Evolutionary conservation across 768 basidiomycete genomes (phyloP).

Genomic region (Calocybe gangraenosa): DNA sequence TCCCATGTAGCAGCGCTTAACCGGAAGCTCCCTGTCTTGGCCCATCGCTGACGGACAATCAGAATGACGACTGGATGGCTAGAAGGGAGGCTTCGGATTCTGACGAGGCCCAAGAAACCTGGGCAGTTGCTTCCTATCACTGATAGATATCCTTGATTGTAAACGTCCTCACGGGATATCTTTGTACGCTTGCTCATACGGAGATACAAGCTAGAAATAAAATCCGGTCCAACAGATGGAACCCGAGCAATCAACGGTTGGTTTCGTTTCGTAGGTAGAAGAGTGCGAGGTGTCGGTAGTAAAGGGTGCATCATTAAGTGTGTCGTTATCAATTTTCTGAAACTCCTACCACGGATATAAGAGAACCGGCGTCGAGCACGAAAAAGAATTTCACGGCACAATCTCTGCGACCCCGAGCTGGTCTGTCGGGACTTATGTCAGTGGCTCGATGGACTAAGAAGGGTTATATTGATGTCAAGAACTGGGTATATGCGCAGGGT

Average conservation of each 20-base stretch:
- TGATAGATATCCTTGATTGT: too few species aligned
- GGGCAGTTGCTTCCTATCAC: too few species aligned
- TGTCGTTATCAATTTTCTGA: not conserved
- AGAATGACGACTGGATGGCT: too few species aligned
- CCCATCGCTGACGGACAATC: too few species aligned
- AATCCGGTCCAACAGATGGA: too few species aligned
- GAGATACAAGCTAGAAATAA: too few species aligned
- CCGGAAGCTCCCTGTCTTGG: too few species aligned
- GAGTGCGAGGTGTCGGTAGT: not conserved
- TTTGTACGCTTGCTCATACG: too few species aligned
- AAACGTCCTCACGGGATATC: too few species aligned
- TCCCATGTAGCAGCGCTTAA: not conserved
- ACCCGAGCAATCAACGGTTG: too few species aligned
- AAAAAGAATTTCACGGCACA: not conserved
- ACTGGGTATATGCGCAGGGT: not conserved
- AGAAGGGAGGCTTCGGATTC: too few species aligned
- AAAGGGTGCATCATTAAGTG: not conserved
- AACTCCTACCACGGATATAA: not conserved
- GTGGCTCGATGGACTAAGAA: not conserved
- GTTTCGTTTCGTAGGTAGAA: not conserved
- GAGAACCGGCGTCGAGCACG: not conserved
- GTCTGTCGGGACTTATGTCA: constrained; percentile 1
- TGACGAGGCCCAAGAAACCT: too few species aligned
- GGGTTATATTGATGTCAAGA: constrained; percentile 4
- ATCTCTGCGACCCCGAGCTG: not conserved